These are phyloP conservation scores for Neoboletus subvelutipes DNA, from an alignment of 768 basidiomycete species.

Conservation along the genomic window DNA sequence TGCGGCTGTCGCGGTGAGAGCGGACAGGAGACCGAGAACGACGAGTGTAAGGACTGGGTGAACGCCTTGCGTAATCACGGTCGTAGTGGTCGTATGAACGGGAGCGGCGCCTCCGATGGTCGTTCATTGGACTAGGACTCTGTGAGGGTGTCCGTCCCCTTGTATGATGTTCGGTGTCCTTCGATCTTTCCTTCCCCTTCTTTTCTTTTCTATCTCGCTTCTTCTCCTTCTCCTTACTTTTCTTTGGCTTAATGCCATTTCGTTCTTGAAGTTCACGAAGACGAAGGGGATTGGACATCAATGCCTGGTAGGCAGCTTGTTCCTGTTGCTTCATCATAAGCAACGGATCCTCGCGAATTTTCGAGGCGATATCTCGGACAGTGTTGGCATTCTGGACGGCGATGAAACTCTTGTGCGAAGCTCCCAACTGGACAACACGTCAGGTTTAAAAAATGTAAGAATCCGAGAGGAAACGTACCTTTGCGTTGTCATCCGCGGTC, in stretches of 20 bases:
- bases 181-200: constrained; percentile 28
- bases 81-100: constrained; percentile 31
- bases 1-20: constrained; percentile 20
- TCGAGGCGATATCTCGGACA: constrained; percentile 82
- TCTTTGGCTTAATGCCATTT: constrained; percentile 79
- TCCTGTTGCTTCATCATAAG: constrained; percentile 99
- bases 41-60: constrained; percentile 45
- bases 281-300: constrained; percentile 84
- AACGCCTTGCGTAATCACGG: constrained; percentile 35
- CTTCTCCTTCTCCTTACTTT: constrained; percentile 66
- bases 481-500: constrained; percentile 88
- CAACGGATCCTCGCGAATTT: constrained; percentile 95
- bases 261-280: constrained; percentile 78
- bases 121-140: constrained; percentile 30
- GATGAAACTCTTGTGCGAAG: constrained; percentile 89
- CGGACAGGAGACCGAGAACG: constrained; percentile 49
- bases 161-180: constrained; percentile 32
- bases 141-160: constrained; percentile 32
- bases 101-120: constrained; percentile 30
- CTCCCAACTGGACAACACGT: constrained; percentile 59
- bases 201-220: constrained; percentile 51
- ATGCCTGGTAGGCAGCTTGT: constrained; percentile 84
- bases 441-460: background rate
- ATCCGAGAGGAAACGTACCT: constrained; percentile 43
- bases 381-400: constrained; percentile 94